phyloP scores from a whole-genome alignment of 257 asterid genomes.

The Jacaranda mimosifolia region DNA sequence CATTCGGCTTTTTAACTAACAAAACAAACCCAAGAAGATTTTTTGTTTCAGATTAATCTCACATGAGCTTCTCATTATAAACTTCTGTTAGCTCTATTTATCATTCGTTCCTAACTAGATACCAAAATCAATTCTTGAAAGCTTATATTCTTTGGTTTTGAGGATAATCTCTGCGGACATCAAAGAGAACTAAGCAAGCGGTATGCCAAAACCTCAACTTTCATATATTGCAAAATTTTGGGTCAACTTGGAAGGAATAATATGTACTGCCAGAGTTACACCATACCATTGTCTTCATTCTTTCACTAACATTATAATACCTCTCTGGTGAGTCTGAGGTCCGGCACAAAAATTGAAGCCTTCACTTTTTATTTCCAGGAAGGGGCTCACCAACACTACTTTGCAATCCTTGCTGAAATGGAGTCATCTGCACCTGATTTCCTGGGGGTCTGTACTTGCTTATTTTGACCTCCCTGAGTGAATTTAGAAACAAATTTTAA shows the following conservation, averaged over 20 bases:
- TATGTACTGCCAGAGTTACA: constrained; percentile 5
- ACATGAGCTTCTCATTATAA: no score
- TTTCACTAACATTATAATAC: constrained; percentile 24
- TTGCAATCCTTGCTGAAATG: constrained; percentile 35
- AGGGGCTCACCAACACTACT: constrained; percentile 50
- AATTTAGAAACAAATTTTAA: constrained; percentile 11
- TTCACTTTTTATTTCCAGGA: constrained; percentile 43
- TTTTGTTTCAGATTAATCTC: background rate
- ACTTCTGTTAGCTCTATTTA: constrained; percentile 3
- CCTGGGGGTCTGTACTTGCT: constrained; percentile 57
- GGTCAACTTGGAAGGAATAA: constrained; percentile 16
- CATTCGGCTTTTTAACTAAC: constrained; percentile 15
- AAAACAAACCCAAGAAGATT: constrained; percentile 19
- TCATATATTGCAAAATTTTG: constrained; percentile 33
- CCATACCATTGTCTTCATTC: constrained; percentile 23
- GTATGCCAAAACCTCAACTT: constrained; percentile 26
- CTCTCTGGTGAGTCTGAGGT: background rate
- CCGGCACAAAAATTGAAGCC: constrained; percentile 18
- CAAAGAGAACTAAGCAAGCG: constrained; percentile 19
- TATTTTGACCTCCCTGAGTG: constrained; percentile 68
- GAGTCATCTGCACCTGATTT: constrained; percentile 54
- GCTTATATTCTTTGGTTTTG: no score
- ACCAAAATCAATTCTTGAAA: no score
- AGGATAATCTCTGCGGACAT: background rate
- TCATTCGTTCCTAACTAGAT: background rate